Evolutionary conservation across 139 green algal species (phyloP).

Genomic region (Chlorella sp.): DNA sequence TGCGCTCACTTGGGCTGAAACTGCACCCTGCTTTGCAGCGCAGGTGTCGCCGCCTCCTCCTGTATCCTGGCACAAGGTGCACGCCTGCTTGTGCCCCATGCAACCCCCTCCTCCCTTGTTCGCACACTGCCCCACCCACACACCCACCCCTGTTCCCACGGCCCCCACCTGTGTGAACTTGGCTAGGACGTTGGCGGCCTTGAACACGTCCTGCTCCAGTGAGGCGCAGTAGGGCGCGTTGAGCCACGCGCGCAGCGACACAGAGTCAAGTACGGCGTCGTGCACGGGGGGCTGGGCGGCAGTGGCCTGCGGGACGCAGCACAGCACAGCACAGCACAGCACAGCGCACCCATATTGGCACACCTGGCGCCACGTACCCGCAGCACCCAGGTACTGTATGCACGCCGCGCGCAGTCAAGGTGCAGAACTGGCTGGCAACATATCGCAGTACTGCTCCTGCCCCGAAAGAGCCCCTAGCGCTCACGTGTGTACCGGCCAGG

Average conservation of each 20-base stretch:
- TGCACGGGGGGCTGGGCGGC: constrained; percentile 58
- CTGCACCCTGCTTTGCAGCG: too few species aligned
- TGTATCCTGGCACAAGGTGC: too few species aligned
- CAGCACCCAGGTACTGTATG: too few species aligned
- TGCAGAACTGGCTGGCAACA: too few species aligned
- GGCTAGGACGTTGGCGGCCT: constrained; percentile 55
- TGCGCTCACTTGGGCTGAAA: too few species aligned
- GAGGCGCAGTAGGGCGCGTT: constrained; percentile 48
- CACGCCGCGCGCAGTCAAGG: too few species aligned
- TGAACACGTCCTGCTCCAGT: constrained; percentile 63
- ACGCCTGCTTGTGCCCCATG: too few species aligned
- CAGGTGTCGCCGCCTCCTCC: too few species aligned
- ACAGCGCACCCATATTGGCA: neutral
- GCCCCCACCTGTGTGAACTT: constrained; percentile 33
- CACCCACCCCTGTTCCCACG: neutral
- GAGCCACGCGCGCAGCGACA: constrained; percentile 59
- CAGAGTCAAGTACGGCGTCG: constrained; percentile 55
- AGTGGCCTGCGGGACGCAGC: constrained; percentile 2
- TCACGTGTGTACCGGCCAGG: constrained; percentile 42
- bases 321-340: neutral
- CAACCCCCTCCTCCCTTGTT: too few species aligned
- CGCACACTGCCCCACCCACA: neutral
- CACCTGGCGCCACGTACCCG: too few species aligned
- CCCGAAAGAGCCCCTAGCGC: too few species aligned
- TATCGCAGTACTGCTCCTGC: neutral